These are phyloP conservation scores for Rhododendron mucronatum DNA, from an alignment of 148 eudicot genomes.

Conservation along the genomic window DNA sequence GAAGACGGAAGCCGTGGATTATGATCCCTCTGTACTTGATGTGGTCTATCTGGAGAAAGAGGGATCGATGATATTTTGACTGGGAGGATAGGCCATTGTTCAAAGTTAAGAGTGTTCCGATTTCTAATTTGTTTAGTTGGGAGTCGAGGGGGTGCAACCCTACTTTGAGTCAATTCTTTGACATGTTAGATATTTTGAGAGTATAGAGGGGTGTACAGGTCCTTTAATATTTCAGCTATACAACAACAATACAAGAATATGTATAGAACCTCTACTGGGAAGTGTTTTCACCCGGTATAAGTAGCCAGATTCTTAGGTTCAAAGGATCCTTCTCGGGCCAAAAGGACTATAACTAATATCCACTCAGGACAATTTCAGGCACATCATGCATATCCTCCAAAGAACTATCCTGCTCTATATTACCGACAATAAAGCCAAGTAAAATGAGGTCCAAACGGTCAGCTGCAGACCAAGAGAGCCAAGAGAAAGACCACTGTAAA, in stretches of 20 bases:
- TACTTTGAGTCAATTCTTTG: too few relatives aligned
- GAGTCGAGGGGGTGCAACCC: too few relatives aligned
- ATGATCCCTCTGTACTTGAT: too few relatives aligned
- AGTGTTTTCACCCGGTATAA: background rate
- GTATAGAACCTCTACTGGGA: background rate
- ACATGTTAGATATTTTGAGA: too few relatives aligned
- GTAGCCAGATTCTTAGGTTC: background rate
- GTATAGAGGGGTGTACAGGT: too few relatives aligned
- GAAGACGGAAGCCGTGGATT: too few relatives aligned
- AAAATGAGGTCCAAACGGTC: background rate
- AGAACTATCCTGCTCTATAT: background rate
- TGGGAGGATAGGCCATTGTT: too few relatives aligned
- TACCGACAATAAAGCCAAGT: background rate
- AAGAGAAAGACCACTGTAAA: background rate
- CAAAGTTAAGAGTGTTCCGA: too few relatives aligned
- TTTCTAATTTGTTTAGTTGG: too few relatives aligned
- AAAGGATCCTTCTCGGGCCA: background rate
- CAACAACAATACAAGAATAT: background rate
- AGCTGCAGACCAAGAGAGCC: background rate
- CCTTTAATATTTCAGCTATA: too few relatives aligned
- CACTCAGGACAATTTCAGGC: background rate
- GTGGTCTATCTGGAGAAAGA: too few relatives aligned
- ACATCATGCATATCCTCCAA: background rate
- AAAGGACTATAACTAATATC: background rate
- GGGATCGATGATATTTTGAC: too few relatives aligned